Base-by-base conservation (phyloP, 257 asterid species). In the Solanum peruvianum region DNA sequence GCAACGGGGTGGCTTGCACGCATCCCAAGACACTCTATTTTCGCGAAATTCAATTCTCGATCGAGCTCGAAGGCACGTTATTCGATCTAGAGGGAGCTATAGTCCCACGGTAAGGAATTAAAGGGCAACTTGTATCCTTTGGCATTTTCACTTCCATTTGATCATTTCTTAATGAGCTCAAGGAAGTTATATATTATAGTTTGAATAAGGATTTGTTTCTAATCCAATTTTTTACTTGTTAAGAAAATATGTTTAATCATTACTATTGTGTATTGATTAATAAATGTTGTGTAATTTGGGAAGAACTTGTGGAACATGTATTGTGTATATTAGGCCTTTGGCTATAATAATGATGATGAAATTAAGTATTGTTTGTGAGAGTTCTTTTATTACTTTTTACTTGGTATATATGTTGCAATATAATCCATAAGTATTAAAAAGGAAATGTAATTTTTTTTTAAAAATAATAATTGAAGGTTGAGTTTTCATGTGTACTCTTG, bases 111-210 rank as follows among this genome's bases (percentile, higher is more conserved):
- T 84, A 45, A 49, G 71, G 58, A 72, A 87, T 58, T 86, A 73
- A 87, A 93, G 98, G 98, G 97, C 98, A 95, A 95, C 97, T 94
- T 93, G 92, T 86, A 94, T 95, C 96, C 98, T 95, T 95, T 94
- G 98, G 96, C 98, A 95, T 92, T 86, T 91, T 83, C 72, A 56
- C 86, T 82, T 76, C 81, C 80, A 27, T 70, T 15, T 37, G 86
- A 78, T 35, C 39, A 56, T 37, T 16, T 86, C 75, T 62, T 84
- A 83, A 18, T 39, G 80, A 82, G 60, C 84, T 60, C 71, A 45
- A 47, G 87, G 75, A 82, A 42, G 77, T 21, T 41, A 33, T 37
- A 37, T 37, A 37, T 23, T 62, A 84, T 41, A 62, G 42, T 70
- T 41, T 7, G 35, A 76, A 77, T 33, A 66, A 87, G 87, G 89